Evolutionary conservation across 345 rosid genomes (phyloP).

Genomic region (Boechera stricta): DNA sequence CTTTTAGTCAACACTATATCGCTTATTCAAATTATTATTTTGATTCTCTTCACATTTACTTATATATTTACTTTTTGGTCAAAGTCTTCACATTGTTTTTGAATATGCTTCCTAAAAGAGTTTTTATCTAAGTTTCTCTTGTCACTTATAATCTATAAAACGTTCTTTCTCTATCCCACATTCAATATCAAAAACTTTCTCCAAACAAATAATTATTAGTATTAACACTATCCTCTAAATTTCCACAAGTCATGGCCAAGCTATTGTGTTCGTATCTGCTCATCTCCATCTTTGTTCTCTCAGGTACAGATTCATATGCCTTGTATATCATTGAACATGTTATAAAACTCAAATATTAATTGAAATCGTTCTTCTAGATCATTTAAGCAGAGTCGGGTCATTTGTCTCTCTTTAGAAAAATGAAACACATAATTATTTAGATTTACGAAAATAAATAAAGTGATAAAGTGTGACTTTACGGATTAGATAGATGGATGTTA

Average conservation of each 20-base stretch:
- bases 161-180: neutral
- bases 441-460: no score
- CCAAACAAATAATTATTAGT: neutral
- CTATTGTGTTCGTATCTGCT: constrained; percentile 1
- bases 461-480: neutral
- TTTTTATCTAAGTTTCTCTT: neutral
- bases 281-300: constrained; percentile 16
- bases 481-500: neutral
- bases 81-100: neutral
- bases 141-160: neutral
- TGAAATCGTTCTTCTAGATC: neutral
- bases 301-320: neutral
- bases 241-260: constrained; percentile 1
- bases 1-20: neutral
- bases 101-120: neutral
- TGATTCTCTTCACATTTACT: neutral
- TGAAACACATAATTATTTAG: no score
- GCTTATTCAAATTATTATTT: neutral
- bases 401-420: neutral
- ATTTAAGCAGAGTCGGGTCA: neutral
- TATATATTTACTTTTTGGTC: neutral
- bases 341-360: neutral
- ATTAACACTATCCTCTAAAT: neutral
- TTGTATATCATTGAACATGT: neutral
- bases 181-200: constrained; percentile 4